phyloP scores from a whole-genome alignment of 139 green algal species.

The Zygnema cylindricum region DNA sequence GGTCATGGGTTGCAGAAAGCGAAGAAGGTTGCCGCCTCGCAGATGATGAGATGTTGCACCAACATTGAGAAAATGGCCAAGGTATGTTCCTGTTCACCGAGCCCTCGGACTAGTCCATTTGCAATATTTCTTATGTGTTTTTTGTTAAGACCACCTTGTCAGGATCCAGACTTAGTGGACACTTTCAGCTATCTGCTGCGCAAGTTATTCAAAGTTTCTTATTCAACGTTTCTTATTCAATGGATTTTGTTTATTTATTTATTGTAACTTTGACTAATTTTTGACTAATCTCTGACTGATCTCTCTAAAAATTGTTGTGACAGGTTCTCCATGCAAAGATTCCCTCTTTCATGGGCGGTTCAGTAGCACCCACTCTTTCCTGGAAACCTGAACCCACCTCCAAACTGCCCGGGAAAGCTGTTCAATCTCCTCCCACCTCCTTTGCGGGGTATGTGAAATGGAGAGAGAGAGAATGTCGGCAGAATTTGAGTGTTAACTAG shows the following conservation, averaged over 20 bases:
- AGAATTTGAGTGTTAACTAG: no score
- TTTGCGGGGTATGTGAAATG: background rate
- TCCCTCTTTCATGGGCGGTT: slow-evolving; percentile 12
- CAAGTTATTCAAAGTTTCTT: background rate
- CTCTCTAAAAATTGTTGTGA: background rate
- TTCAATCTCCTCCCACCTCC: background rate
- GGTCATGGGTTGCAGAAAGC: slow-evolving; percentile 26
- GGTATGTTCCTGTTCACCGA: no score
- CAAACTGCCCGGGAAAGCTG: background rate
- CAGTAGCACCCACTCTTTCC: background rate
- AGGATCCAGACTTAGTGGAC: no score
- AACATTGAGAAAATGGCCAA: slow-evolving; percentile 51
- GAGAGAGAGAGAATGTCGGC: no score
- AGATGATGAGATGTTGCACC: background rate
- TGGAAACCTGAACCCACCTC: slow-evolving; percentile 11
- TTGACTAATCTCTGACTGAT: background rate
- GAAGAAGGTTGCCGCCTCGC: slow-evolving; percentile 22
- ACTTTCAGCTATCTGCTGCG: no score
- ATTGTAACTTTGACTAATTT: background rate
- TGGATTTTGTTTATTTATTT: slow-evolving; percentile 17
- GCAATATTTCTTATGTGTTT: no score
- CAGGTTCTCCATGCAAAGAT: slow-evolving; percentile 23
- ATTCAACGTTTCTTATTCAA: background rate
- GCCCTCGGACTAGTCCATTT: no score
- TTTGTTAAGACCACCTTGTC: no score